Evolutionary conservation across 2,329 filamentous ascomycete genomes (phyloP), one percentile per base, ranked within the genome.

Genomic region (Zasmidium citrigriseum): DNA sequence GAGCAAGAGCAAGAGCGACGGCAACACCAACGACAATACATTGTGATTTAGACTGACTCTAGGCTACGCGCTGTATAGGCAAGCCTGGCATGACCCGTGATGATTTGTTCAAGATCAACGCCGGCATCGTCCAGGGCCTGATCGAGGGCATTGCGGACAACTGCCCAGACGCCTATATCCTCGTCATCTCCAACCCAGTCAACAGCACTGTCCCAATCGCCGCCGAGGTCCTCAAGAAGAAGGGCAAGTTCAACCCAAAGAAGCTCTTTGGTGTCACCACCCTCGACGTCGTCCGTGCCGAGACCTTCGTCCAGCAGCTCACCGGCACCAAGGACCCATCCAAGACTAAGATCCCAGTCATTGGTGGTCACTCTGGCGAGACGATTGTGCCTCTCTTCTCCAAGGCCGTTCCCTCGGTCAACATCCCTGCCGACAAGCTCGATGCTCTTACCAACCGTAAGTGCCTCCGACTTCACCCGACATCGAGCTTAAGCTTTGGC

Each of bases 11-110:
- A 46, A 2, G 21, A n/a, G 20, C 18, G 18, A 45, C 27, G 44
- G 50, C 16, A 20, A 34, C 23, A 49, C 54, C 34, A 63, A 29
- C 34, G 57, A 58, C 64, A 68, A 57, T 71, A 25, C 10, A 27
- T 18, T 41, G 29, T 44, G 49, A 54, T 38, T 38, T 20, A 46
- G n/a, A 47, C 47, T 59, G 46, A 59, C 46, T 48, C 20, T 7
- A 44, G 38, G 22, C 29, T 52, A 46, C 47, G 21, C 47, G 21
- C 47, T 53, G 16, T 59, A 59, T 65, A 97, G 93, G 93, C 81
- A 98, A 98, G 86, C 95, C 95, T 71, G 95, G 95, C 73, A 99
- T 99, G 95, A 97, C 90, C 78, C 92, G 95, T 82, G 95, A 99
- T 73, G 95, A 98, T 76, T 90, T 99, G 60, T 99, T 99, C 89